Evolutionary conservation across 176 grass and related monocot genomes (phyloP), one percentile per base, ranked within the genome.

Genomic region (Aegilops speltoides): DNA sequence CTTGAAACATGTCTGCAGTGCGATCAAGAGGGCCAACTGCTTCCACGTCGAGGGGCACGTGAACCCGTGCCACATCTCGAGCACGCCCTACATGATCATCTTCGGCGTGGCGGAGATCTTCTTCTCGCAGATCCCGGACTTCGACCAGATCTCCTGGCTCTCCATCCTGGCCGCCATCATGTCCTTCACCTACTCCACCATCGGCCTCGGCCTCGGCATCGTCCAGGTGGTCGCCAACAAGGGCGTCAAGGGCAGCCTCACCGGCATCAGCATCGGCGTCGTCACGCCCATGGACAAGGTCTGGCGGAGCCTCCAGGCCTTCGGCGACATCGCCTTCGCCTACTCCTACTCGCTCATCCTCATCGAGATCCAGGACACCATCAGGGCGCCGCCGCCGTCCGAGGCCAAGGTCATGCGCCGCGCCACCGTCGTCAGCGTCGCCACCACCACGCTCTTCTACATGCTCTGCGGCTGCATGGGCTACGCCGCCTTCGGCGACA

Each of bases 311-410:
- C 91, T 99, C 60, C 97, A 99, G 89, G 97, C 97, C 20, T 99
- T 99, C 73, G 97, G 97, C 17, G 92, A 97, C 82, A 99, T 99
- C 67, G 97, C 97, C 43, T 99, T 97, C 79, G 97, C 97, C 20
- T 99, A 99, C 90, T 99, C 97, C 62, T 99, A 99, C 92, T 99
- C 97, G 0, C 87, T 99, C 73, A 97, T 99, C 82, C 92, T 99
- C 76, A 99, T 99, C 69, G 97, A 99, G 68, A 99, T 99, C 65
- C 97, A 99, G 88, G 91, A 93, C 88, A 93, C 91, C 15, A 82
- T 93, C 85, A 68, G 40, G 4, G 81, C 85, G 33, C 88, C 91
- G 16, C 91, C 91, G 64, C 92, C 92, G 6, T 89, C 89, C 1
- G 92, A 94, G 83, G 41, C 88, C 40, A 84, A 79, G 86, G 92